A percentile compares a stretch with the other conserved stretches of the same genome.
phyloP scores from a whole-genome alignment of 495 filamentous ascomycete genomes.

The Amphirosellinia nigrospora region DNA sequence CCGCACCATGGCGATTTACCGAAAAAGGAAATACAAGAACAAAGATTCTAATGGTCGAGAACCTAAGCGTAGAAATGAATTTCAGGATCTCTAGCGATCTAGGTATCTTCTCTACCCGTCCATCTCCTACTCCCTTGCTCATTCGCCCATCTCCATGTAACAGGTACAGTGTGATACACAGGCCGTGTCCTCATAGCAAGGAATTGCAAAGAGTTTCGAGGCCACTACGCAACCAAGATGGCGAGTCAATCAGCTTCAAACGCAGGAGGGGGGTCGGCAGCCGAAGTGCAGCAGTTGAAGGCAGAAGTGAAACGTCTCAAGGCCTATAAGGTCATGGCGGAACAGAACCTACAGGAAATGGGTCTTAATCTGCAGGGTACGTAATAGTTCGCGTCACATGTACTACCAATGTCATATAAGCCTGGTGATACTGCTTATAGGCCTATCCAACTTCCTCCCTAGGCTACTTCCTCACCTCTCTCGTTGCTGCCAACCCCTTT shows the following conservation, averaged over 20 bases:
- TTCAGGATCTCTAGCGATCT: background rate
- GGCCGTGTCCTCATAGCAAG: background rate
- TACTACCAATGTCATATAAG: background rate
- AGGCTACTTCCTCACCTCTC: background rate
- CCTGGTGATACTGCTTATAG: background rate
- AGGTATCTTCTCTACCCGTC: background rate
- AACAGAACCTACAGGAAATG: conserved; percentile 6
- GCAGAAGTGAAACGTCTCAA: conserved; percentile 9
- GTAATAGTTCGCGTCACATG: background rate
- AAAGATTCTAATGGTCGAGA: conserved; percentile 15
- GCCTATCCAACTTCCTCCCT: background rate
- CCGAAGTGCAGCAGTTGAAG: background rate
- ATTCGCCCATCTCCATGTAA: background rate
- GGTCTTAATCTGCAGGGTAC: conserved; percentile 18
- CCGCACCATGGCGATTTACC: background rate
- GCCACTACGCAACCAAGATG: conserved; percentile 10
- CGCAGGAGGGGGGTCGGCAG: background rate
- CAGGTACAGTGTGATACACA: background rate
- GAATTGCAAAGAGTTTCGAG: background rate
- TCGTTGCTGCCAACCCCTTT: background rate
- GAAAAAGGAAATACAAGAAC: conserved; percentile 14
- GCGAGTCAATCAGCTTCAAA: background rate
- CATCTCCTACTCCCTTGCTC: conserved; percentile 14
- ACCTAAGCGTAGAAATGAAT: conserved; percentile 12
- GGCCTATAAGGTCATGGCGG: conserved; percentile 13